Evolutionary conservation across 768 basidiomycete species (phyloP).

Genomic region (Mycena pura): DNA sequence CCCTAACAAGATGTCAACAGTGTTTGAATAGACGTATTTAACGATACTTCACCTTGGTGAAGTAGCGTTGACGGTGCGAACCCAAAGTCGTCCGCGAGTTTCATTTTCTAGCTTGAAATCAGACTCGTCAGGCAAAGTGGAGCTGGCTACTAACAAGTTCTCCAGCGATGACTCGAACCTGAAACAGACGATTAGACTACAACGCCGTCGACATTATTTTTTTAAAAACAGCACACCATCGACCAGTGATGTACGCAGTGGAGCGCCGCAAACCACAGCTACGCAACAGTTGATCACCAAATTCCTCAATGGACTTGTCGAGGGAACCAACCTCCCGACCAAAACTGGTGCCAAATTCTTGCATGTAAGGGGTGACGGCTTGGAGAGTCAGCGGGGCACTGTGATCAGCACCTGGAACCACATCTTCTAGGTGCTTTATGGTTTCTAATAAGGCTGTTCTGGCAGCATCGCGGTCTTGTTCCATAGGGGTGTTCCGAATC

Average conservation of each 20-base stretch:
- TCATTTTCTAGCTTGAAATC: conserved; percentile 56
- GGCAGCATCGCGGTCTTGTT: conserved; percentile 67
- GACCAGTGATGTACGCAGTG: conserved; percentile 94
- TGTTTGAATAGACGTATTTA: conserved; percentile 13
- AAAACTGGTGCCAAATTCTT: conserved; percentile 79
- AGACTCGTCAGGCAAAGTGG: conserved; percentile 12
- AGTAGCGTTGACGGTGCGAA: conserved; percentile 87
- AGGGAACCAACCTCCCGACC: conserved; percentile 76
- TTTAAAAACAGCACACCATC: conserved; percentile 65
- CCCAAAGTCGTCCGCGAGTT: conserved; percentile 78
- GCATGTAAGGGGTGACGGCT: conserved; percentile 81
- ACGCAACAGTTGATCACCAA: not conserved
- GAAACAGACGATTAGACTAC: conserved; percentile 10
- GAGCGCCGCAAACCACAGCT: conserved; percentile 88
- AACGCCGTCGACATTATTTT: not conserved
- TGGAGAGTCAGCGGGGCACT: conserved; percentile 72
- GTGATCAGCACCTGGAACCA: conserved; percentile 55
- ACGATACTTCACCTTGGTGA: conserved; percentile 58
- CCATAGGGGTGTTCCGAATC: conserved; percentile 84
- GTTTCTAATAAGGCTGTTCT: conserved; percentile 59
- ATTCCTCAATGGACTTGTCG: not conserved
- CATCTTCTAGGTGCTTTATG: conserved; percentile 60
- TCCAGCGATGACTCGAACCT: conserved; percentile 86
- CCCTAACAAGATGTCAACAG: conserved; percentile 36
- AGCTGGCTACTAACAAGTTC: conserved; percentile 64